Conservation (phyloP, 352 stramenopile species). For the Phytophthora tentaculata region DNA sequence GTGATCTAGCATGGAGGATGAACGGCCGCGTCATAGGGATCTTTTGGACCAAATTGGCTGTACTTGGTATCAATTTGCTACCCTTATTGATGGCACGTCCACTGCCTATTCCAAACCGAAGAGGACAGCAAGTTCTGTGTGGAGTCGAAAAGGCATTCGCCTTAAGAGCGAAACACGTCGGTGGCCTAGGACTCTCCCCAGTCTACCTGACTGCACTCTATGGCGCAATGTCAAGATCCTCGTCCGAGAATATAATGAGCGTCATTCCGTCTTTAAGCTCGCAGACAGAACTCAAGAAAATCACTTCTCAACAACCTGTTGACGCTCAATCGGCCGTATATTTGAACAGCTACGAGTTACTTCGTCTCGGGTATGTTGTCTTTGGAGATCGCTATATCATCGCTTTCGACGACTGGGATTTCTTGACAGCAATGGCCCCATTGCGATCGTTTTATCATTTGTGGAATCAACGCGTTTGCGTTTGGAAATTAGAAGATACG, state of each 20-base stretch:
- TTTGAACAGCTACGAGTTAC: constrained; percentile 33
- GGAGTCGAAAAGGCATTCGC: constrained; percentile 39
- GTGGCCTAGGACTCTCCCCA: constrained; percentile 28
- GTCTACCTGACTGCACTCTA: not conserved
- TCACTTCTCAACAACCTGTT: not conserved
- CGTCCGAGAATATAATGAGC: not conserved
- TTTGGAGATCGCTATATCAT: constrained; percentile 32
- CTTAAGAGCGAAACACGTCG: constrained; percentile 28
- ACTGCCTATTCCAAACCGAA: constrained; percentile 11
- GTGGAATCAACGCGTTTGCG: constrained; percentile 33
- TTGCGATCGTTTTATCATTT: constrained; percentile 21
- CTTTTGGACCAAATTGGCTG: constrained; percentile 33
- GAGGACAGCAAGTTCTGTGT: constrained; percentile 5
- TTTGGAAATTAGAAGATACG: constrained; percentile 16
- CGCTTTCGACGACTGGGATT: constrained; percentile 31
- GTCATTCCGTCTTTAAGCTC: not conserved
- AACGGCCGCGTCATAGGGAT: constrained; percentile 38
- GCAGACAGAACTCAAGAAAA: not conserved
- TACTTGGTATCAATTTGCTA: constrained; percentile 38
- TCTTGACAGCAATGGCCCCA: constrained; percentile 16
- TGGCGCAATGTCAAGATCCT: not conserved
- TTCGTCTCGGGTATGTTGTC: constrained; percentile 34
- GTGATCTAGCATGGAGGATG: constrained; percentile 32
- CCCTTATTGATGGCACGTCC: constrained; percentile 26
- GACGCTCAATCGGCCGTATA: not conserved